Percentiles rank a stretch among this genome's conserved stretches.
phyloP scores from a whole-genome alignment of 768 basidiomycete species.

The Boletus insuetus region DNA sequence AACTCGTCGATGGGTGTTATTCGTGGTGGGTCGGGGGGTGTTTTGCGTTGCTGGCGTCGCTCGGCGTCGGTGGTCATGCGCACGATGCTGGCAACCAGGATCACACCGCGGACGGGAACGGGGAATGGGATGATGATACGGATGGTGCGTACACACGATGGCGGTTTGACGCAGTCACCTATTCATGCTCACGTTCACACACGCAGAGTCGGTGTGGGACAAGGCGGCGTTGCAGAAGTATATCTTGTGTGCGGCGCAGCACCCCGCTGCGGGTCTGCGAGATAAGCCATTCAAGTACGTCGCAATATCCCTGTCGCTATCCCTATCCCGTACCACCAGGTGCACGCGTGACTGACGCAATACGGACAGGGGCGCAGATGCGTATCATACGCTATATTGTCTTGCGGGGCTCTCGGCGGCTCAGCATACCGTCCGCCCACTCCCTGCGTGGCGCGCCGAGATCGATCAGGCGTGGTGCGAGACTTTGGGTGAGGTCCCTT shows the following conservation, averaged over 20 bases:
- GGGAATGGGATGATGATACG: constrained; percentile 64
- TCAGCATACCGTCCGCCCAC: constrained; percentile 71
- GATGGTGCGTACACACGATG: constrained; percentile 47
- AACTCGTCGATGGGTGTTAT: constrained; percentile 99
- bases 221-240: constrained; percentile 81
- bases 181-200: background rate
- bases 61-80: constrained; percentile 32
- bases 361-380: constrained; percentile 67
- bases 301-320: background rate
- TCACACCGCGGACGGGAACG: constrained; percentile 34
- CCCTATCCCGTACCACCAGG: no score
- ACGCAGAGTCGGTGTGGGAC: constrained; percentile 49
- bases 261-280: constrained; percentile 79
- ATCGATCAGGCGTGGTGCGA: constrained; percentile 40
- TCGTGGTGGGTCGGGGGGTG: constrained; percentile 99
- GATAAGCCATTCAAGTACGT: constrained; percentile 93
- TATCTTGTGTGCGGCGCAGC: constrained; percentile 82
- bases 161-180: no score
- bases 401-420: constrained; percentile 86
- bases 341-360: background rate
- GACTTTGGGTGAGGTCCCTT: constrained; percentile 13
- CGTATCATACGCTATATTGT: constrained; percentile 94
- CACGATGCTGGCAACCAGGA: background rate
- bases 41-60: constrained; percentile 71
- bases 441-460: constrained; percentile 34